phyloP scores from a whole-genome alignment of 2,329 filamentous ascomycete genomes.

The Penicillium sp. region DNA sequence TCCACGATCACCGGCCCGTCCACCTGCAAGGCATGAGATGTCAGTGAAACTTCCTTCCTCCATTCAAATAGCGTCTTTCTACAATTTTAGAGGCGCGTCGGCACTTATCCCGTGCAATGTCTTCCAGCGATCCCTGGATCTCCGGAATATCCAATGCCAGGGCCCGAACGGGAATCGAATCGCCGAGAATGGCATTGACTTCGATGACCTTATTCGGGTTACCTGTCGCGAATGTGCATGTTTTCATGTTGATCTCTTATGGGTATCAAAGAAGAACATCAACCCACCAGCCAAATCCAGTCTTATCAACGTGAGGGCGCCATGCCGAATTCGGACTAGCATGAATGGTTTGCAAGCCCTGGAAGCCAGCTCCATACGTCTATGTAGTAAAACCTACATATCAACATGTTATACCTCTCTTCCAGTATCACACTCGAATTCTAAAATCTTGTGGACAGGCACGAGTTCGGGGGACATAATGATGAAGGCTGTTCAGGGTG shows the following conservation, averaged over 20 bases:
- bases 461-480: no score
- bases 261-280: not conserved
- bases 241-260: slow-evolving; percentile 12
- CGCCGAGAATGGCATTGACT: slow-evolving; percentile 77
- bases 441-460: no score
- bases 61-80: not conserved
- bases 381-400: no score
- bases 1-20: slow-evolving; percentile 83
- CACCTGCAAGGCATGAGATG: slow-evolving; percentile 51
- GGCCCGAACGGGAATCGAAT: slow-evolving; percentile 66
- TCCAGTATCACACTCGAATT: no score
- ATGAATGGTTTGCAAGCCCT: not conserved
- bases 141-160: slow-evolving; percentile 75
- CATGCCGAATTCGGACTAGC: not conserved
- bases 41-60: not conserved
- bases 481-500: no score
- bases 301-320: not conserved
- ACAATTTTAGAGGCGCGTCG: slow-evolving; percentile 64
- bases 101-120: slow-evolving; percentile 81
- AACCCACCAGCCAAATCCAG: not conserved
- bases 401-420: no score
- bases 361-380: no score
- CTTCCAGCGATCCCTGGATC: slow-evolving; percentile 81
- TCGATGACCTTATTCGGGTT: slow-evolving; percentile 86
- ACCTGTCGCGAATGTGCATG: slow-evolving; percentile 72